These are phyloP conservation scores for Pleurotus platypus DNA, from an alignment of 768 basidiomycete genomes.

Conservation along the genomic window DNA sequence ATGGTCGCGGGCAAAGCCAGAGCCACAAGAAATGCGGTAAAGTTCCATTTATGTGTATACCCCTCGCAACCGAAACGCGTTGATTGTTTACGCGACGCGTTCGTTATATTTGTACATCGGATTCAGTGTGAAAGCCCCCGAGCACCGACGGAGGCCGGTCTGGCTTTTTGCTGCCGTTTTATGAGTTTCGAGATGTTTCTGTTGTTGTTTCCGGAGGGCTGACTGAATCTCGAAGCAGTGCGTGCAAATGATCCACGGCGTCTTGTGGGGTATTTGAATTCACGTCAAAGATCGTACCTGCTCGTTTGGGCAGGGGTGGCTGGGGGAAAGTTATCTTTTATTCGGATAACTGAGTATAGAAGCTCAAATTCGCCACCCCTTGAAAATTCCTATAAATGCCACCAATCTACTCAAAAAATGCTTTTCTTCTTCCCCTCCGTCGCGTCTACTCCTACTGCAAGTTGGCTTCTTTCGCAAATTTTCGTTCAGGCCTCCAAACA, in stretches of 20 bases:
- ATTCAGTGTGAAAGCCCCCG: slow-evolving; percentile 6
- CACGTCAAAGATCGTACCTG: slow-evolving; percentile 1
- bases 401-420: neutral
- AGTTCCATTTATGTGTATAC: slow-evolving; percentile 7
- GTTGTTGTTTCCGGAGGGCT: neutral
- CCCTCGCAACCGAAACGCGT: slow-evolving; percentile 7
- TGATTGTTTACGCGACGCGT: slow-evolving; percentile 43
- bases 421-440: neutral
- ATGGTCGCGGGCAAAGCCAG: slow-evolving; percentile 15
- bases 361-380: neutral
- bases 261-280: neutral
- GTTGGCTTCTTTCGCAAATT: too few species aligned
- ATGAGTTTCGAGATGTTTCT: neutral
- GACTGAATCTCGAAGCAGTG: neutral
- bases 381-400: slow-evolving; percentile 5
- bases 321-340: neutral
- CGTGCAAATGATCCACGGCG: neutral
- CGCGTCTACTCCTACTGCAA: neutral
- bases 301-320: slow-evolving; percentile 4
- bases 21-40: neutral
- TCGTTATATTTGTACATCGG: slow-evolving; percentile 34
- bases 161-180: neutral
- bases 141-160: slow-evolving; percentile 6
- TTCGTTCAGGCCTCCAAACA: too few species aligned
- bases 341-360: neutral